phyloP scores from a whole-genome alignment of 257 asterid species.

The Lavandula angustifolia region DNA sequence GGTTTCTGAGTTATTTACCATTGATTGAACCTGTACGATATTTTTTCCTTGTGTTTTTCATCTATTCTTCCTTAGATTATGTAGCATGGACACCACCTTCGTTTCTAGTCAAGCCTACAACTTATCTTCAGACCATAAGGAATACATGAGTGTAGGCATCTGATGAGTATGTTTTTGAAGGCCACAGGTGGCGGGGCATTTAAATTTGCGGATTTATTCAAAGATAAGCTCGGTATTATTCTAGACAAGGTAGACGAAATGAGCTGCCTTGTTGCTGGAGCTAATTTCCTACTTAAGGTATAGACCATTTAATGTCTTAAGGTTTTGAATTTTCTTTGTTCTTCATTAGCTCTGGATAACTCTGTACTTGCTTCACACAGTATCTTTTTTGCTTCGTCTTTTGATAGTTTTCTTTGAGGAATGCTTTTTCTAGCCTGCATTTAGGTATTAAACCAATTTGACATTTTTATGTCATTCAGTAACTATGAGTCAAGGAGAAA shows the following conservation, averaged over 20 bases:
- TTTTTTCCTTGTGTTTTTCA: no score
- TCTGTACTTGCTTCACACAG: not conserved
- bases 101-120: no score
- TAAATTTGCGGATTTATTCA: conserved; percentile 82
- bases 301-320: conserved; percentile 28
- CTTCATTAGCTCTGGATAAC: conserved; percentile 11
- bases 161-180: conserved; percentile 53
- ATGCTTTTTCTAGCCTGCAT: no score
- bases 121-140: not conserved
- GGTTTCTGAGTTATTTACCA: conserved; percentile 4
- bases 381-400: no score
- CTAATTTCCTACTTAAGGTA: conserved; percentile 91
- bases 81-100: no score
- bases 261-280: conserved; percentile 93
- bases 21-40: no score
- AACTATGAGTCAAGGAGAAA: no score
- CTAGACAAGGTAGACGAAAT: conserved; percentile 96
- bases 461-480: no score
- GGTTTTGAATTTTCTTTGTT: conserved; percentile 2
- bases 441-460: no score
- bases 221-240: conserved; percentile 78
- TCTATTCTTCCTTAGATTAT: no score
- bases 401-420: no score
- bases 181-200: conserved; percentile 99
- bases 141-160: conserved; percentile 15